Evolutionary conservation across 1,284 basidiomycete species (phyloP), one percentile per base, ranked within the genome.

Genomic region (Ceratobasidium sp.): DNA sequence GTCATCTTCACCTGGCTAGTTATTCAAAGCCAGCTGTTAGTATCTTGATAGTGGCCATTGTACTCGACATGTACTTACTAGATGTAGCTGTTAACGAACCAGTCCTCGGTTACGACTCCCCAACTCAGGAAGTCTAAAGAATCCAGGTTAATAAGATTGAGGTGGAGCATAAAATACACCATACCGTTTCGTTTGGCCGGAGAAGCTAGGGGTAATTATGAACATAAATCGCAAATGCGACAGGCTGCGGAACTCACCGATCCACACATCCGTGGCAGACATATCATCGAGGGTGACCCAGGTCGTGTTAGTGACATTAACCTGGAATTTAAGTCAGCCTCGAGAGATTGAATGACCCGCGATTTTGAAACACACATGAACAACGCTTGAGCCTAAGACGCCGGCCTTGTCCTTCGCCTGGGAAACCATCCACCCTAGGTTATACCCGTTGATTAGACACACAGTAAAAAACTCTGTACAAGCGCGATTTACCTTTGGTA

Each of bases 371-470:
- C n/a, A n/a, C n/a, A n/a, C 54, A 16, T 62, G 35, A n/a, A 66
- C 41, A 16, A 60, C 50, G 59, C 46, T 71, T 7, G 64, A 27
- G 14, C 77, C 77, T 52, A 68, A 18, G 27, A 62, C 46, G 23
- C 77, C 77, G 7, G 44, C 77, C 46, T 74, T 75, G 23, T 78
- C 77, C 64, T 74, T 78, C 8, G 23, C 46, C 48, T 78, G 77
- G 10, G 71, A 66, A 8, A 74, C 77, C 77, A 75, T 75, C 65
- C 64, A 78, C n/a, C 77, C 77, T 75, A 30, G 20, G 20, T 23
- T 46, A 14, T 27, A 14, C 8, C 3, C 44, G 23, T 46, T 16
- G 44, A 44, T 65, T 5, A n/a, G 38, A 46, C 16, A 10, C 30
- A 65, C 33, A 16, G 7, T 30, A 33, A 66, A 30, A 8, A 12